Conservation (phyloP, 176 grass and related monocot genomes). For the Carex kokanica region DNA sequence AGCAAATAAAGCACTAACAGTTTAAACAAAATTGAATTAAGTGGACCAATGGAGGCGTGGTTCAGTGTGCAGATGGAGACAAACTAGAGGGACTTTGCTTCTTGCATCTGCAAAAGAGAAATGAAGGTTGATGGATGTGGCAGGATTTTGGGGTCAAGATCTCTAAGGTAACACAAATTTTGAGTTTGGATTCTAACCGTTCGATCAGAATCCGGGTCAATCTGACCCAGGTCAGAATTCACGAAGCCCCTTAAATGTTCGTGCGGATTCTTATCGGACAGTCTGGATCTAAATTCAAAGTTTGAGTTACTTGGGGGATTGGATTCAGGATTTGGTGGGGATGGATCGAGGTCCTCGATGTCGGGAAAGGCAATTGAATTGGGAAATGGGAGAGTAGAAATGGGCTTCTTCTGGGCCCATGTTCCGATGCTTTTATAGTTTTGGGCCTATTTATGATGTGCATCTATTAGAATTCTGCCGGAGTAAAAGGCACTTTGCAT, state of each 20-base stretch:
- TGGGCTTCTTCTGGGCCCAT: background rate
- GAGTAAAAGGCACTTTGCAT: no score
- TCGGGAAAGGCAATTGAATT: constrained; percentile 4
- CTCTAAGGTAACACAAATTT: no score
- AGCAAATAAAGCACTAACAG: background rate
- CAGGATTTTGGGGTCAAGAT: background rate
- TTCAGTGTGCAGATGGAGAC: background rate
- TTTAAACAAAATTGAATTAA: background rate
- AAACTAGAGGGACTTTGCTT: no score
- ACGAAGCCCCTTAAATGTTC: no score
- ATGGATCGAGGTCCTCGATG: background rate
- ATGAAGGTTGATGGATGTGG: background rate
- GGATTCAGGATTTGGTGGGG: no score
- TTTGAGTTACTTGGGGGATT: no score
- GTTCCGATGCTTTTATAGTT: background rate
- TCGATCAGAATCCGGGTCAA: no score
- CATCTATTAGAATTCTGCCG: no score
- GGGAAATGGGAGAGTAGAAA: background rate
- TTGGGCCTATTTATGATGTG: background rate
- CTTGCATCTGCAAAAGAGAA: background rate
- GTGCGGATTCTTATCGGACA: no score
- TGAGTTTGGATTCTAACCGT: no score
- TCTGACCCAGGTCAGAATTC: no score
- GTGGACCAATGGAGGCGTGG: background rate
- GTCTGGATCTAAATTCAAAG: no score